Percentiles rank a stretch among this genome's conserved stretches.
Conservation (phyloP, 805 yeast genomes). For the Kuraishia cidri region DNA sequence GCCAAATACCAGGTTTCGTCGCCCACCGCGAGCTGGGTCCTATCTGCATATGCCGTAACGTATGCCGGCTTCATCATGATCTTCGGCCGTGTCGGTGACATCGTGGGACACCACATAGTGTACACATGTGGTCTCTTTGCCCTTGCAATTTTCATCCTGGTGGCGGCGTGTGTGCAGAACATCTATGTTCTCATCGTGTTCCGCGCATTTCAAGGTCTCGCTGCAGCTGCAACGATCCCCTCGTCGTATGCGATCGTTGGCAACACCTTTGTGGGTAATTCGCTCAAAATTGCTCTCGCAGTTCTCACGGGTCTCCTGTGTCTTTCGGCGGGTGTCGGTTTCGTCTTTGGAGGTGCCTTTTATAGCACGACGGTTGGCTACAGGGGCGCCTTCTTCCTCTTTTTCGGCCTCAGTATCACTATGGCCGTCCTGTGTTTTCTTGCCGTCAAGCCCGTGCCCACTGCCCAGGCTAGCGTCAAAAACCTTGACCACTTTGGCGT, state of each 20-base stretch:
- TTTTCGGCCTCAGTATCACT: conserved; percentile 20
- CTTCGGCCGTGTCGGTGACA: conserved; percentile 25
- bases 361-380: conserved; percentile 25
- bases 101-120: conserved; percentile 20
- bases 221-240: conserved; percentile 25
- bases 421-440: conserved; percentile 15
- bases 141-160: conserved; percentile 16
- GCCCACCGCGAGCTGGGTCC: conserved; percentile 16
- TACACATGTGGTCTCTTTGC: conserved; percentile 14
- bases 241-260: conserved; percentile 23
- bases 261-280: conserved; percentile 16
- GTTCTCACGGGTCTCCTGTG: conserved; percentile 16
- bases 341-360: conserved; percentile 36
- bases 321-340: conserved; percentile 27
- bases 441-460: conserved; percentile 18
- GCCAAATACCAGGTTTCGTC: neutral
- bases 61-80: conserved; percentile 26
- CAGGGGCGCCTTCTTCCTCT: conserved; percentile 26
- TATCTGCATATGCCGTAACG: conserved; percentile 25
- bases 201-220: conserved; percentile 27
- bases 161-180: conserved; percentile 25
- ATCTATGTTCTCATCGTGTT: conserved; percentile 22
- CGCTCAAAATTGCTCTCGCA: conserved; percentile 17
- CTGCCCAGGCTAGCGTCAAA: conserved; percentile 9
- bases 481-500: conserved; percentile 22